phyloP scores from a whole-genome alignment of 2,329 filamentous ascomycete species.

The Proliferodiscus dingleyae region DNA sequence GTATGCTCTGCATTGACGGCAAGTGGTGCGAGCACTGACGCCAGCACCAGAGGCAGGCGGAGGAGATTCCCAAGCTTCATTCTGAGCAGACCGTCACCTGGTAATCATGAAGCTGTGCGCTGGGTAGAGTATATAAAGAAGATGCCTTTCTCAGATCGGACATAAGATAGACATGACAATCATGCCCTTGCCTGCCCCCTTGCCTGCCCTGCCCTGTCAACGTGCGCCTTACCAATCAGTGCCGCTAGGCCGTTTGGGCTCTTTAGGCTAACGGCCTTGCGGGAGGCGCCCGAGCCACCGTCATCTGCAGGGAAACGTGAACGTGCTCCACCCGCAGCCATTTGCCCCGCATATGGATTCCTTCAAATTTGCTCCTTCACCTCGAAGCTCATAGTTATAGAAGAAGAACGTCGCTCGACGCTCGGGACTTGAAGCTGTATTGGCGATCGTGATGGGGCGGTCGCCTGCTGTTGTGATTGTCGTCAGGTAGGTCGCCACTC shows the following conservation, averaged over 20 bases:
- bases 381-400: too few species aligned
- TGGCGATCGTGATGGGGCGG: slow-evolving; percentile 38
- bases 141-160: too few species aligned
- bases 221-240: slow-evolving; percentile 1
- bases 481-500: slow-evolving; percentile 39
- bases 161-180: too few species aligned
- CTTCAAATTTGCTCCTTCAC: too few species aligned
- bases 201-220: too few species aligned
- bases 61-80: slow-evolving; percentile 48
- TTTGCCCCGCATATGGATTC: too few species aligned
- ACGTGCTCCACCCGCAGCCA: background rate
- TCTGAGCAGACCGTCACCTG: slow-evolving; percentile 1
- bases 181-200: too few species aligned
- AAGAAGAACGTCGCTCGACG: too few species aligned
- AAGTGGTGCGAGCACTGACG: slow-evolving; percentile 41
- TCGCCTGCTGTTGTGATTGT: slow-evolving; percentile 47
- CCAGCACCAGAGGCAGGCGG: slow-evolving; percentile 40
- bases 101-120: background rate
- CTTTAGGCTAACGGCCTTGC: background rate
- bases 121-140: too few species aligned
- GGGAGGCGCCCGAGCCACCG: background rate
- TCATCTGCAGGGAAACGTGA: slow-evolving; percentile 3
- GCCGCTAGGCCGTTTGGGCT: background rate
- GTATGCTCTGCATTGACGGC: slow-evolving; percentile 67
- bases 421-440: too few species aligned